These are phyloP conservation scores for Rubroboletus satanas DNA, from an alignment of 768 basidiomycete species.

Conservation along the genomic window DNA sequence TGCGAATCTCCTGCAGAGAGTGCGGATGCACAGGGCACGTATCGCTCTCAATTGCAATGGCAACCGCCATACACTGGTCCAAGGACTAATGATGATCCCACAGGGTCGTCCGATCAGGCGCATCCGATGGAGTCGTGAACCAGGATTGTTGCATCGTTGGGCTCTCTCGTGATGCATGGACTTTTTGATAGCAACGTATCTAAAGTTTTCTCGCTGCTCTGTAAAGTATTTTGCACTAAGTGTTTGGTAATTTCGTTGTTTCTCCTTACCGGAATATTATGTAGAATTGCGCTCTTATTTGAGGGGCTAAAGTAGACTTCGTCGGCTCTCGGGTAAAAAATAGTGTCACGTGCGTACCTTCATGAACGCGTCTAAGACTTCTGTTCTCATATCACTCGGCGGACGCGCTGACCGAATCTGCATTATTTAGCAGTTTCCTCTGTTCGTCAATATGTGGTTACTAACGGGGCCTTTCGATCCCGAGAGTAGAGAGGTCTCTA, in stretches of 20 bases:
- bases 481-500: conserved; percentile 30
- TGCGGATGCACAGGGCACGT: conserved; percentile 23
- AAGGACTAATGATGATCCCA: conserved; percentile 34
- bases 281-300: no score
- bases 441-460: conserved; percentile 44
- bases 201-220: conserved; percentile 3
- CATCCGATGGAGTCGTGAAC: conserved; percentile 13
- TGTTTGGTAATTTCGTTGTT: conserved; percentile 8
- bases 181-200: conserved; percentile 7
- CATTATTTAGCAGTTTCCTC: neutral
- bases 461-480: conserved; percentile 54
- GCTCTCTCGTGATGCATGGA: neutral
- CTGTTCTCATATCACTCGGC: neutral
- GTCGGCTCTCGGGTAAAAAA: neutral
- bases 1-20: conserved; percentile 14
- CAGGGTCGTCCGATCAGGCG: conserved; percentile 22
- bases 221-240: conserved; percentile 20
- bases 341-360: conserved; percentile 5
- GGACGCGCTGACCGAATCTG: neutral
- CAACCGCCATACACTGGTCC: conserved; percentile 36
- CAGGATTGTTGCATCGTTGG: neutral
- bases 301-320: neutral
- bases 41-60: conserved; percentile 32
- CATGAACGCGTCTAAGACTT: conserved; percentile 2
- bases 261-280: neutral